Evolutionary conservation across 495 filamentous ascomycete genomes (phyloP).

Genomic region (Cenococcum geophilum): DNA sequence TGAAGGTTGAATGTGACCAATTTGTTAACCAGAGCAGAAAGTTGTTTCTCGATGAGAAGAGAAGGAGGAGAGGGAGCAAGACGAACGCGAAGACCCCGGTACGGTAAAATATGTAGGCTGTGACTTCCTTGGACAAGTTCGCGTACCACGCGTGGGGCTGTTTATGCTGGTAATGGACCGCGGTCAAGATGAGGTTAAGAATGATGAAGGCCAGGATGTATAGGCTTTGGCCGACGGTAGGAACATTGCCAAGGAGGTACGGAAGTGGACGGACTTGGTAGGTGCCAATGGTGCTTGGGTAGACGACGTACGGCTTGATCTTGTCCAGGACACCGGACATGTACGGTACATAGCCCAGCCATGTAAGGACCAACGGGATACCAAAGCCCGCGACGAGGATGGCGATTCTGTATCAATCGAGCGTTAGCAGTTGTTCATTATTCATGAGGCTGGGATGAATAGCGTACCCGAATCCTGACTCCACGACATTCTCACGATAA

Average conservation of each 20-base stretch:
- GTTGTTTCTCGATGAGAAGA: slow-evolving; percentile 44
- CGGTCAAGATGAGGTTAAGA: neutral
- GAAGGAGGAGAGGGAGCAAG: slow-evolving; percentile 35
- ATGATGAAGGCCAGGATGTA: neutral
- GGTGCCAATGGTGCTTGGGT: slow-evolving; percentile 5
- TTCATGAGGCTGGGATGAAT: neutral
- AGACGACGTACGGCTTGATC: slow-evolving; percentile 13
- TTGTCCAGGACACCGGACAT: neutral
- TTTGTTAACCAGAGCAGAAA: slow-evolving; percentile 44
- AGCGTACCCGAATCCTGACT: slow-evolving; percentile 1
- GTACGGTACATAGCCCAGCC: slow-evolving; percentile 16
- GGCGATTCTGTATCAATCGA: neutral
- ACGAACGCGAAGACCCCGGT: slow-evolving; percentile 38
- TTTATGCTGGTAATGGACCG: slow-evolving; percentile 31
- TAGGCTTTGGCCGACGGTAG: neutral
- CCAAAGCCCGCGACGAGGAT: slow-evolving; percentile 11
- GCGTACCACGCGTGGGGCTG: slow-evolving; percentile 34
- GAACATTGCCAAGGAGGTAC: neutral
- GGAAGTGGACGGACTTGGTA: slow-evolving; percentile 6
- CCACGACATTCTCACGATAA: neutral
- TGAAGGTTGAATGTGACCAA: slow-evolving; percentile 45
- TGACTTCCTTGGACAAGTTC: slow-evolving; percentile 29
- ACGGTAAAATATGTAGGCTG: slow-evolving; percentile 41
- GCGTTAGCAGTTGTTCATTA: neutral
- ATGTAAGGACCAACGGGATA: slow-evolving; percentile 14